Conservation (phyloP, 257 asterid genomes). For the Anisodus tanguticus region DNA sequence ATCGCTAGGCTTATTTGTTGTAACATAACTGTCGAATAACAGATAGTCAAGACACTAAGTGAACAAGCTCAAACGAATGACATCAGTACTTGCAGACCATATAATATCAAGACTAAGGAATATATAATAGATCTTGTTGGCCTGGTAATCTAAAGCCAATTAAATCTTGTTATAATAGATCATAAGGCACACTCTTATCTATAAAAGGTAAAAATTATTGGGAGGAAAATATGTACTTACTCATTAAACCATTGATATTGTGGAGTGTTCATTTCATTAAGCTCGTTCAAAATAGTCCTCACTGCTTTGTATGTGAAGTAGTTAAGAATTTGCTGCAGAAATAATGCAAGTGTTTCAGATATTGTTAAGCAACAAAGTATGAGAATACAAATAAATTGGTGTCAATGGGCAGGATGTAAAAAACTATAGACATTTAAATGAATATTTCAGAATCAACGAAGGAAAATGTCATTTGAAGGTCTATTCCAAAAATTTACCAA, state of each 20-base stretch:
- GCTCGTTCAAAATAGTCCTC: slow-evolving; percentile 86
- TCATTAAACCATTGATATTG: slow-evolving; percentile 83
- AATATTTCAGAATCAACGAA: background rate
- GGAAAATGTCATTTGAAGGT: background rate
- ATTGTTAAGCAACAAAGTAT: background rate
- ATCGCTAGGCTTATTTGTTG: slow-evolving; percentile 58
- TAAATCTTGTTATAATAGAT: background rate
- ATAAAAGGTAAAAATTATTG: background rate
- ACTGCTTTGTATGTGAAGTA: slow-evolving; percentile 93
- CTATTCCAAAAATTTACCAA: background rate
- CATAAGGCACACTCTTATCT: background rate
- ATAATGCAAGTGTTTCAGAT: slow-evolving; percentile 17
- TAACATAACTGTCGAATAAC: slow-evolving; percentile 54
- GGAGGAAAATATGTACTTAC: slow-evolving; percentile 49
- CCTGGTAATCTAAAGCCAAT: background rate
- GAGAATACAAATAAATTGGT: background rate
- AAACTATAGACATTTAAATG: background rate
- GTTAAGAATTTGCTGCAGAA: slow-evolving; percentile 73
- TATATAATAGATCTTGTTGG: background rate
- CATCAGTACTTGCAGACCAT: background rate
- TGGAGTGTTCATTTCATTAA: slow-evolving; percentile 89
- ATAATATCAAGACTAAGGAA: background rate
- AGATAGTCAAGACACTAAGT: slow-evolving; percentile 11
- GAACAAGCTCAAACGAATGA: background rate
- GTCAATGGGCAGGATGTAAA: background rate